A percentile compares a stretch with the other conserved stretches of the same genome.
Conservation (phyloP, 2,329 filamentous ascomycete species). For the Talaromyces sp. region DNA sequence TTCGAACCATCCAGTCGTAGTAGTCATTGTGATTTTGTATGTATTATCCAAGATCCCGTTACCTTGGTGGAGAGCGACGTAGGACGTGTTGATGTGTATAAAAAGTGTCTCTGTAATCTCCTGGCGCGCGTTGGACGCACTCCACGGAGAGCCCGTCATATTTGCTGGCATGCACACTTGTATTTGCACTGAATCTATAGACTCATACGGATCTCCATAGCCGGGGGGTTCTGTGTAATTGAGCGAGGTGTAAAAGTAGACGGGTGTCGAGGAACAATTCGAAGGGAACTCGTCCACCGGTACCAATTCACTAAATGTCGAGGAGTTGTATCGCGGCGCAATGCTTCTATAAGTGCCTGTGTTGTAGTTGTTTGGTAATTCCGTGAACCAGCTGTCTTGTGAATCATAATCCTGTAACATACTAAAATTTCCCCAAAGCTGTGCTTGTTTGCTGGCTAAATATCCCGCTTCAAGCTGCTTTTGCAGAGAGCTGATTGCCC, state of each 20-base stretch:
- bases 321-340: background rate
- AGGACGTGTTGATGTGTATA: background rate
- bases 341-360: background rate
- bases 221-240: background rate
- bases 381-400: background rate
- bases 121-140: background rate
- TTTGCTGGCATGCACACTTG: background rate
- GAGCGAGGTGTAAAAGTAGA: background rate
- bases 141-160: background rate
- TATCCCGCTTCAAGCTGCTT: background rate
- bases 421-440: background rate
- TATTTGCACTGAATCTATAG: background rate
- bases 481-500: background rate
- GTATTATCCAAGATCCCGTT: background rate
- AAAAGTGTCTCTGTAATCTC: background rate
- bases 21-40: background rate
- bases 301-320: background rate
- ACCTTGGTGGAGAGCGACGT: background rate
- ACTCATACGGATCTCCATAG: too few relatives aligned
- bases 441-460: background rate
- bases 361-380: background rate
- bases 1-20: background rate
- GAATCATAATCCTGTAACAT: background rate
- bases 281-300: background rate
- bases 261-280: background rate